phyloP scores from a whole-genome alignment of 306 rosid species.

The Citrullus mucosospermus region DNA sequence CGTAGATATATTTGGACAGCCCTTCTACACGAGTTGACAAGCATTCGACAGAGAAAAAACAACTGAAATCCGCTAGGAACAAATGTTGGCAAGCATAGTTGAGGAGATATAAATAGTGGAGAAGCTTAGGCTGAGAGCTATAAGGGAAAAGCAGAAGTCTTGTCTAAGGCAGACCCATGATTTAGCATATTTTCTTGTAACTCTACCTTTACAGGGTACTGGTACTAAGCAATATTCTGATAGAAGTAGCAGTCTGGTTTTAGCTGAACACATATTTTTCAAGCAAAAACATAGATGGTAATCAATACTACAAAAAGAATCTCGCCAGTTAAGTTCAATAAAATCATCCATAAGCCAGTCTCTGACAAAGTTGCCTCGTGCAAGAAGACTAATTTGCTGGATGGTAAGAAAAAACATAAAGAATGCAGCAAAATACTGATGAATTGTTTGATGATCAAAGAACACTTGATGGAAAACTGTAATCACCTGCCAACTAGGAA shows the following conservation, averaged over 20 bases:
- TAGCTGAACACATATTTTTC: background rate
- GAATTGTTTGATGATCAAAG: background rate
- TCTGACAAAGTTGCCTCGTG: background rate
- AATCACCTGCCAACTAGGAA: slow-evolving; percentile 98
- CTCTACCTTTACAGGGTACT: background rate
- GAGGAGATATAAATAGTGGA: background rate
- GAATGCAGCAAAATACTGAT: background rate
- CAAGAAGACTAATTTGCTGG: background rate
- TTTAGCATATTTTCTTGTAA: background rate
- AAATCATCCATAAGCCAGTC: background rate
- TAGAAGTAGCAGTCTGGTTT: background rate
- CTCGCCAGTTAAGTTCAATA: background rate
- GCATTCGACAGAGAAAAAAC: background rate
- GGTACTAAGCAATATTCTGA: background rate
- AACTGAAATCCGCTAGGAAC: background rate
- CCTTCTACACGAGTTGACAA: background rate
- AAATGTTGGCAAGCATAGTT: background rate
- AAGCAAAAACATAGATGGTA: background rate
- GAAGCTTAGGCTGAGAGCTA: background rate
- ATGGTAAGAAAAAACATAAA: background rate
- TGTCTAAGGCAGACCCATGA: background rate
- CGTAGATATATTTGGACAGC: background rate
- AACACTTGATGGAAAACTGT: slow-evolving; percentile 5
- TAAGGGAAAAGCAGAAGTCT: background rate
- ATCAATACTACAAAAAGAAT: background rate